These are phyloP conservation scores for Dinochytrium kinnereticum DNA, from an alignment of 371 early-diverging fungal genomes.

Conservation along the genomic window DNA sequence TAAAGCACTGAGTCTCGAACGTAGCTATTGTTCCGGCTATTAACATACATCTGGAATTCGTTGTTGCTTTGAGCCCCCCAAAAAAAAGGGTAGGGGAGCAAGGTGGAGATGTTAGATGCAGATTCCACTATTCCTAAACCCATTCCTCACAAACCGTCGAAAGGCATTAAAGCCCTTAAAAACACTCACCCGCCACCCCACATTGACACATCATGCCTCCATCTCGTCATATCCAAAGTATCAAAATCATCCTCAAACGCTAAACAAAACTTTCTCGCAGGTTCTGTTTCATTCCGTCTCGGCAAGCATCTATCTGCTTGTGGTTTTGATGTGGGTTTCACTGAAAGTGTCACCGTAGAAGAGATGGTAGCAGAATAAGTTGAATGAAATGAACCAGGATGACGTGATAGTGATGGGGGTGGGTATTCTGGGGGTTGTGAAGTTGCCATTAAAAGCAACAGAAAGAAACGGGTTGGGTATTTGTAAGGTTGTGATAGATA, in stretches of 20 bases:
- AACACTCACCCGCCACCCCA: conserved; percentile 30
- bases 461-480: neutral
- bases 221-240: conserved; percentile 52
- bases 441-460: neutral
- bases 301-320: neutral
- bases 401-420: neutral
- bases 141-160: neutral
- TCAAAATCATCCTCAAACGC: conserved; percentile 71
- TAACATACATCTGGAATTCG: conserved; percentile 34
- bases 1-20: conserved; percentile 68
- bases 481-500: no score
- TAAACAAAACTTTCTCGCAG: conserved; percentile 49
- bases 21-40: conserved; percentile 57
- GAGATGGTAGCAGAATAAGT: neutral
- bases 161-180: neutral
- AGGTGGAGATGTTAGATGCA: no score
- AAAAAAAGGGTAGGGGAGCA: neutral
- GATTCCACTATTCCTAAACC: no score
- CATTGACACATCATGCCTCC: conserved; percentile 41
- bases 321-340: neutral
- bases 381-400: neutral
- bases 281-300: neutral
- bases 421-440: neutral
- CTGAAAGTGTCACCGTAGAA: neutral
- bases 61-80: conserved; percentile 28